Percentiles rank a stretch among this genome's conserved stretches.
These are phyloP conservation scores for Clavulina sp. DNA, from an alignment of 768 basidiomycete genomes.

Conservation along the genomic window DNA sequence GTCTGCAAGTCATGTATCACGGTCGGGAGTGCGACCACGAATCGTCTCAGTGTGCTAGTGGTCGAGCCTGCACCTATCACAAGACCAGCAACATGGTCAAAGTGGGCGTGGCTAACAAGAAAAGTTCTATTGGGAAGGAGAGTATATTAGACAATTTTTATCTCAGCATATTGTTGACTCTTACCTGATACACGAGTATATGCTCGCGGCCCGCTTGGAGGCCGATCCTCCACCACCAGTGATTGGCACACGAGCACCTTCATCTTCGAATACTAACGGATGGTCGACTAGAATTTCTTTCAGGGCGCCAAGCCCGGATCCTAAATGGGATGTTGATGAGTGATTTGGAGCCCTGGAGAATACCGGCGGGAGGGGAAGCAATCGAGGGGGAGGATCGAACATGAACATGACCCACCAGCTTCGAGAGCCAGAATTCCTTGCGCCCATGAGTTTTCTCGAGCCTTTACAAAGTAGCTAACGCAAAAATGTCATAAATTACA, in stretches of 20 bases:
- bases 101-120: constrained; percentile 73
- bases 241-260: constrained; percentile 3
- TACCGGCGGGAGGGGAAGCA: not conserved
- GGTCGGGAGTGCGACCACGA: constrained; percentile 40
- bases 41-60: constrained; percentile 34
- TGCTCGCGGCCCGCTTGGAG: constrained; percentile 13
- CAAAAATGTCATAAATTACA: constrained; percentile 1
- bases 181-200: constrained; percentile 38
- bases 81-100: constrained; percentile 76
- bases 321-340: constrained; percentile 22
- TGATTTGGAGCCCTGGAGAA: not conserved
- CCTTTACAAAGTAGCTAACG: constrained; percentile 75
- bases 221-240: constrained; percentile 6
- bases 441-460: constrained; percentile 44
- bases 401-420: constrained; percentile 44
- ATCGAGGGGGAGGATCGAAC: constrained; percentile 4
- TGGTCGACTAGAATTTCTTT: constrained; percentile 37
- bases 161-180: constrained; percentile 12
- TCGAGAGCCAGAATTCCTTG: constrained; percentile 74
- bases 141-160: not conserved
- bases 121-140: constrained; percentile 40
- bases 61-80: constrained; percentile 72
- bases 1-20: constrained; percentile 52
- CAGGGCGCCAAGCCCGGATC: constrained; percentile 75
- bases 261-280: constrained; percentile 34